These are phyloP conservation scores for Physcomitrium patens DNA, from an alignment of 225 moss, liverwort and hornwort species.

Conservation along the genomic window DNA sequence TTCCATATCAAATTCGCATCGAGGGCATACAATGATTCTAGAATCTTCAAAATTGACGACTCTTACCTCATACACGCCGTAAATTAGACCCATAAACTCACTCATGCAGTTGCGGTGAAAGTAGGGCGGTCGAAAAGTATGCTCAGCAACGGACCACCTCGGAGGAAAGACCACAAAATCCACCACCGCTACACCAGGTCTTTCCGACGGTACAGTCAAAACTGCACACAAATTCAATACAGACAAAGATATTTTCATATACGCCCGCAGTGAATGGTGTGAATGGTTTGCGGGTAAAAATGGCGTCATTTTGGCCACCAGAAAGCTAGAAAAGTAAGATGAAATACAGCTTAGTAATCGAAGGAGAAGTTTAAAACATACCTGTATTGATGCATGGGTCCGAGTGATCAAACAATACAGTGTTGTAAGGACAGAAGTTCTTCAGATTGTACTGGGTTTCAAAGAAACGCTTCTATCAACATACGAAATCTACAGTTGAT, in stretches of 20 bases:
- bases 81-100: constrained; percentile 97
- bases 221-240: constrained; percentile 50
- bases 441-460: constrained; percentile 74
- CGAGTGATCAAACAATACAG: constrained; percentile 92
- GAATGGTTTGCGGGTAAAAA: neutral
- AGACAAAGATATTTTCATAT: constrained; percentile 9
- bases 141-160: constrained; percentile 96
- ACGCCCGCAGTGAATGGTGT: neutral
- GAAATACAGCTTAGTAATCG: neutral
- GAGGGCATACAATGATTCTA: neutral
- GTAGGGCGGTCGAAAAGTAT: constrained; percentile 96
- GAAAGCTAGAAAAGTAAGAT: constrained; percentile 22
- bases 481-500: neutral
- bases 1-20: neutral
- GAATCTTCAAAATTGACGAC: constrained; percentile 1
- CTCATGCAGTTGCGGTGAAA: constrained; percentile 99
- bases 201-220: constrained; percentile 92
- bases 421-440: constrained; percentile 96
- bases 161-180: constrained; percentile 98
- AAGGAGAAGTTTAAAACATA: constrained; percentile 25
- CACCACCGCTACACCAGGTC: constrained; percentile 93
- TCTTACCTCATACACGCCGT: constrained; percentile 85
- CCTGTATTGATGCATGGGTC: constrained; percentile 96
- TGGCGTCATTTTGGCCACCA: neutral
- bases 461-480: constrained; percentile 26